Evolutionary conservation across 306 rosid genomes (phyloP), one percentile per base, ranked within the genome.

Genomic region (Glycyrrhiza uralensis): DNA sequence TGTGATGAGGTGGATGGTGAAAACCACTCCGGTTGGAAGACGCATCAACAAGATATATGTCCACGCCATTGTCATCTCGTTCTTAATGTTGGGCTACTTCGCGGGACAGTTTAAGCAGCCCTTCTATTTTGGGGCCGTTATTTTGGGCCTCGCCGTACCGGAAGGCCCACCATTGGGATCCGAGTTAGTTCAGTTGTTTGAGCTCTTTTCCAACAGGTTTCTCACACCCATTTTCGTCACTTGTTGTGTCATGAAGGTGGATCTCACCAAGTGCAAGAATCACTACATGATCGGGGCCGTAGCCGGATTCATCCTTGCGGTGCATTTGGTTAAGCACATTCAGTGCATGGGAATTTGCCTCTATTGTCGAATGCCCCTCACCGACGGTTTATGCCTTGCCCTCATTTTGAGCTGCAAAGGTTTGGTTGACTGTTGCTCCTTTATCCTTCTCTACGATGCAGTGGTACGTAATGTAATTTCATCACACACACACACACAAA

Each of bases 81-180:
- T 86, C n/a, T n/a, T 79, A 3, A 1, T 20, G 0, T 61, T 86
- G 1, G 82, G 82, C 0, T 0, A 9, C 0, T 1, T 75, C 0
- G 50, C 86, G 1, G 6, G 45, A 17, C 0, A 0, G 0, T 61
- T 65, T 14, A 38, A 52, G 0, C 85, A 78, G 12, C 47, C 75
- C 1, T 62, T 80, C 9, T 5, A 56, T 1, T 42, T 66, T 0
- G 89, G 86, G 0, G 85, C 88, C 5, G 2, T 63, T 14, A 6
- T 86, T 0, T 28, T 86, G 0, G 95, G 95, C 2, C 41, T 89
- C 46, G 70, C 69, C 0, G 80, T 86, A 0, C 91, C 91, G 1
- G 86, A 78, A 46, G 94, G 94, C 22, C 89, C 85, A 0, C 89
- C 89, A 0, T 20, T 84, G 26, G 94, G 89, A n/a, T 75, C 86